Percentiles rank a stretch among this genome's conserved stretches.
phyloP scores from a whole-genome alignment of 257 asterid species.

The Fraxinus excelsior region DNA sequence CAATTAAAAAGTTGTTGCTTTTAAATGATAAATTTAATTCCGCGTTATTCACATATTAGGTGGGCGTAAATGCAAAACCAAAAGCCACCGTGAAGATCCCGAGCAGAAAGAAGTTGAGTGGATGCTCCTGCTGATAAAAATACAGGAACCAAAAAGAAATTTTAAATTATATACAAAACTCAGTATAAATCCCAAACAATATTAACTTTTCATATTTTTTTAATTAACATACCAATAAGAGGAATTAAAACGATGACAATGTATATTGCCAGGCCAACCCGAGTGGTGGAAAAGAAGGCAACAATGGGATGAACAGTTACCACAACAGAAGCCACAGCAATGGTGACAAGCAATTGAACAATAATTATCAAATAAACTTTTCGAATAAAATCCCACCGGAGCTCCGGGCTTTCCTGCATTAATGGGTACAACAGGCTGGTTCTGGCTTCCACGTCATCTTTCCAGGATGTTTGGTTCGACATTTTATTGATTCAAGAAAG shows the following conservation, averaged over 20 bases:
- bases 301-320: constrained; percentile 39
- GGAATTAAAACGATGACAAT: constrained; percentile 35
- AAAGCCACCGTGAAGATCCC: constrained; percentile 30
- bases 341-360: constrained; percentile 45
- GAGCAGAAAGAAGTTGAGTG: constrained; percentile 32
- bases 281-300: constrained; percentile 40
- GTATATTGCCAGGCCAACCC: constrained; percentile 35
- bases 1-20: no score
- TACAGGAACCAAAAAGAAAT: not conserved
- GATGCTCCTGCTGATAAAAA: constrained; percentile 19
- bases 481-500: constrained; percentile 6
- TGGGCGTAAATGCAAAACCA: not conserved
- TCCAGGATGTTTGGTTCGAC: constrained; percentile 29
- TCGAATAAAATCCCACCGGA: constrained; percentile 63
- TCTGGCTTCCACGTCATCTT: constrained; percentile 53
- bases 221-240: constrained; percentile 32
- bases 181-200: not conserved
- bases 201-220: not conserved
- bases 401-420: constrained; percentile 55
- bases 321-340: constrained; percentile 50
- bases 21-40: no score
- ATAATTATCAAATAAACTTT: constrained; percentile 55
- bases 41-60: no score
- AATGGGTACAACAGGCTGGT: constrained; percentile 43
- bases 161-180: not conserved